Evolutionary conservation across 2,329 filamentous ascomycete genomes (phyloP), one percentile per base, ranked within the genome.

Genomic region (Aspergillus arachidicola): DNA sequence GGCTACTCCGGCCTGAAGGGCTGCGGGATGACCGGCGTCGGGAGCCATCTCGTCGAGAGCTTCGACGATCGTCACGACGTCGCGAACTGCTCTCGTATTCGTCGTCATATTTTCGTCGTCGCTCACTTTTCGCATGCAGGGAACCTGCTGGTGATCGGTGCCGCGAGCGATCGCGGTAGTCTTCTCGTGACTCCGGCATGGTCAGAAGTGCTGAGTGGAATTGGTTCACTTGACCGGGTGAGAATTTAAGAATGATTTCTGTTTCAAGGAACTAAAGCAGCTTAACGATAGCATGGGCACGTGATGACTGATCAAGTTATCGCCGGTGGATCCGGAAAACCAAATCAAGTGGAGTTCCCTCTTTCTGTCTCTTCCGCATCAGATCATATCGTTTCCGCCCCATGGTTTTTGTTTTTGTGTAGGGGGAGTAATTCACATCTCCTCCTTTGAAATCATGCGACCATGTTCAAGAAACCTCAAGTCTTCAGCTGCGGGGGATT

Each of bases 391-490:
- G 19, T 36, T 50, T 34, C 36, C 30, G 4, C 19, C 34, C n/a
- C 23, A 30, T 45, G 32, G n/a, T 36, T 34, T 21, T 57, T 30
- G 2, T 11, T 19, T 38, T 28, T 19, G 3, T n/a, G 14, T 28
- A 38, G 43, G 65, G 48, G 67, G 64, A 70, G 64, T 55, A 60
- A 57, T 53, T 48, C 32, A 61, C 66, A 62, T 65, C 69, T 65
- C 68, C 65, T 68, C 61, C 34, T 46, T 63, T 48, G 68, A 71
- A 73, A 69, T 59, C 64, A 79, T 79, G 76, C 71, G 70, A 74
- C 68, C 69, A 84, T 85, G 81, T 74, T 83, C 61, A 85, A 80
- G 75, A 84, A 81, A 70, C 68, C 78, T 34, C 75, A 73, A 48
- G 45, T 79, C n/a, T 66, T 81, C 28, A 76, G 75, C 62, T 77